Evolutionary conservation across 2,329 filamentous ascomycete species (phyloP), one percentile per base, ranked within the genome.

Genomic region (Lachnellula cervina): DNA sequence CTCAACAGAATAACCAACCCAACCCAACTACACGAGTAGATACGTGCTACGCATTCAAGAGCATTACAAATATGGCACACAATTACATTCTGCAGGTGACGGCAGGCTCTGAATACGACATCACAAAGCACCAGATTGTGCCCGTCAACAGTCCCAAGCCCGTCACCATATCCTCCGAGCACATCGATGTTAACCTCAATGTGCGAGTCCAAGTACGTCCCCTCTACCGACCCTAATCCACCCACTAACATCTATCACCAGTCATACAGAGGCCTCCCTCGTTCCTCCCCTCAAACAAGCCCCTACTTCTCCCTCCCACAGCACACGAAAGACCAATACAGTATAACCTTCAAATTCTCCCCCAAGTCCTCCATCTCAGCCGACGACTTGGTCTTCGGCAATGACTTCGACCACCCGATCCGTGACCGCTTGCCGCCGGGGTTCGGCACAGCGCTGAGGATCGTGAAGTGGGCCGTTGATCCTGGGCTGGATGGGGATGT

Each of bases 321-420:
- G 17, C 91, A 96, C 70, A 81, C 80, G 62, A 72, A 77, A 51
- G 92, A 97, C 72, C 88, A 90, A 69, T 97, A 97, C 76, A 89
- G 86, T 65, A 90, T 97, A 65, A 80, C 83, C 34, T 87, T 96
- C 68, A 80, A 82, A 46, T 89, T 97, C 71, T 84, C 81, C 0
- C 89, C 88, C n/a, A 89, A 88, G 65, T 48, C 35, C 8, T 47
- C 56, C 60, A 62, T 62, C 53, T 59, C 47, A 53, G 64, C 59
- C 14, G 60, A 70, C 37, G 85, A 95, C 59, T 77, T 99, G 2
- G 84, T 97, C 52, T 96, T 96, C 65, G 94, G 93, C 43, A 97
- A 97, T 71, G 91, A 97, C 76, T 97, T 97, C 69, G 92, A 96
- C 68, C 83, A 88, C 50, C 90, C 94, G 0, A 94, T 99, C 64